Percentiles rank a stretch among this genome's conserved stretches.
phyloP scores from a whole-genome alignment of 495 filamentous ascomycete species.

The Tuber borchii region DNA sequence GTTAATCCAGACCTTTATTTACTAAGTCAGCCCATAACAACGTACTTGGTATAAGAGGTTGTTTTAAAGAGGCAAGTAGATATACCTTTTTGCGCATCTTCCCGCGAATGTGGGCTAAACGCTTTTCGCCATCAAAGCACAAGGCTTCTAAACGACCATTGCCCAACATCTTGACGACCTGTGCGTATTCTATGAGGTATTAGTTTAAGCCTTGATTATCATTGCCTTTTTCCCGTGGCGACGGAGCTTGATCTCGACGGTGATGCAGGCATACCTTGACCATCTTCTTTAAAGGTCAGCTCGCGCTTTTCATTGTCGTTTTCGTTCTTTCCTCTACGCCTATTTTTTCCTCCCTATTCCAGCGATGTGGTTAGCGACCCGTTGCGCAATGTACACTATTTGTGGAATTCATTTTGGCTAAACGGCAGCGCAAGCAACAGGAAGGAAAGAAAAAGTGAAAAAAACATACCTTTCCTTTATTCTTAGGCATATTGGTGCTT shows the following conservation, averaged over 20 bases:
- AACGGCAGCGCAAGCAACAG: constrained; percentile 3
- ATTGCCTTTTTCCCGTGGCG: neutral
- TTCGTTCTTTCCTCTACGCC: constrained; percentile 98
- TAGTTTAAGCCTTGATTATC: constrained; percentile 11
- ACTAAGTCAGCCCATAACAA: neutral
- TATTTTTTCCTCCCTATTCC: constrained; percentile 95
- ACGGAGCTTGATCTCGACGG: neutral
- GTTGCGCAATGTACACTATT: constrained; percentile 15
- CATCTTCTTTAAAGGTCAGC: constrained; percentile 96
- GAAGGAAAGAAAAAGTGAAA: neutral
- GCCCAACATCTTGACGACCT: constrained; percentile 97
- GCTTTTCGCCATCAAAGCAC: constrained; percentile 92
- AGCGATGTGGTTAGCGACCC: constrained; percentile 21
- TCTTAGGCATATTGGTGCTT: constrained; percentile 76
- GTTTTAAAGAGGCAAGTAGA: neutral
- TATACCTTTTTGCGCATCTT: constrained; percentile 92
- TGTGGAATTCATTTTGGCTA: constrained; percentile 21
- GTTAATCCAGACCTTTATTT: constrained; percentile 72
- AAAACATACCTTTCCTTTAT: constrained; percentile 85
- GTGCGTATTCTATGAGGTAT: constrained; percentile 71
- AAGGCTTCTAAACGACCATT: constrained; percentile 94
- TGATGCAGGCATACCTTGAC: constrained; percentile 58
- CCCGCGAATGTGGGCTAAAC: constrained; percentile 78
- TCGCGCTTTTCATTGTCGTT: constrained; percentile 99
- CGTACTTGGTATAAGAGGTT: neutral